These are phyloP conservation scores for Astragalus glycyphyllos DNA, from an alignment of 306 rosid genomes.

Conservation along the genomic window DNA sequence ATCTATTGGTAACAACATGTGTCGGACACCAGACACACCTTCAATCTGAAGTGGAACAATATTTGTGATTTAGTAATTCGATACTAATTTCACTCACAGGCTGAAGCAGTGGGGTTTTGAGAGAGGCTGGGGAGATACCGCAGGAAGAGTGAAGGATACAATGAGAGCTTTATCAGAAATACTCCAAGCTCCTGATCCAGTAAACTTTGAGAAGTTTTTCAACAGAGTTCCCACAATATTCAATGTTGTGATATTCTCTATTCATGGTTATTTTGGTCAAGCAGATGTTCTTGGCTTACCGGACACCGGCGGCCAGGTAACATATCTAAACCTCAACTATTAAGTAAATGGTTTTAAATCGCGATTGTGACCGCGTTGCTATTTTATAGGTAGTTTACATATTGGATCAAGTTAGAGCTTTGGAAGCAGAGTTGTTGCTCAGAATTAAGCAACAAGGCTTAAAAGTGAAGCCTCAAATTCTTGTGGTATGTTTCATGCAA, in stretches of 20 bases:
- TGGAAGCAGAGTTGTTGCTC: conserved; percentile 75
- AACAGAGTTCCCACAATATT: conserved; percentile 76
- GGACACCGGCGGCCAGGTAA: conserved; percentile 93
- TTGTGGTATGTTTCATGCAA: conserved; percentile 63
- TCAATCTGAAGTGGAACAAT: background rate
- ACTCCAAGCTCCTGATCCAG: conserved; percentile 87
- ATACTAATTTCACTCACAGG: conserved; percentile 48
- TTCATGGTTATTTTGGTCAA: conserved; percentile 97
- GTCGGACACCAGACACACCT: too few species aligned
- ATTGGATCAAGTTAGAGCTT: conserved; percentile 91
- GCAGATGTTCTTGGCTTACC: conserved; percentile 94
- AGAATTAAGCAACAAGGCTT: conserved; percentile 83
- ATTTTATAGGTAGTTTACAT: conserved; percentile 78
- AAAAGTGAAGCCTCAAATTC: conserved; percentile 77
- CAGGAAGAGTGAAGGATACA: conserved; percentile 76
- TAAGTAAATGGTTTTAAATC: background rate
- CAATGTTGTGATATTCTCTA: conserved; percentile 81
- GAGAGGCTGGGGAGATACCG: conserved; percentile 93
- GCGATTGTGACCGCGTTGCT: background rate
- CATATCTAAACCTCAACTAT: background rate
- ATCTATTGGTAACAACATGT: too few species aligned
- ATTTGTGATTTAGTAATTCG: conserved; percentile 13
- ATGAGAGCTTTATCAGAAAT: conserved; percentile 72
- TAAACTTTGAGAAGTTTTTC: conserved; percentile 66
- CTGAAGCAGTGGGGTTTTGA: conserved; percentile 92